Conservation (phyloP, 176 grass and related monocot genomes). For the Musa beccarii region DNA sequence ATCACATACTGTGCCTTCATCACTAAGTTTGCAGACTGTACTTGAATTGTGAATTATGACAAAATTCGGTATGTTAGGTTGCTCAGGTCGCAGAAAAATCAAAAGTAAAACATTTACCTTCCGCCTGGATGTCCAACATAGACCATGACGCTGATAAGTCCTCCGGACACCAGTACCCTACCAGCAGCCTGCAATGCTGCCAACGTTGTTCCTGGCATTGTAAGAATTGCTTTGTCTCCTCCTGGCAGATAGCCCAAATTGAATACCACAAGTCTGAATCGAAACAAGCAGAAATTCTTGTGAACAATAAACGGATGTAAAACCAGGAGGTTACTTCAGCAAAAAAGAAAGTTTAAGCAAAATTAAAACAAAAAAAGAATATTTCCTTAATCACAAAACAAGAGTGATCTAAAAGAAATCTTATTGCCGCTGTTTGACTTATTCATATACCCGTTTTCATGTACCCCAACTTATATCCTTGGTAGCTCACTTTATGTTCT, state of each 20-base stretch:
- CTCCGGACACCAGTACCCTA: constrained; percentile 45
- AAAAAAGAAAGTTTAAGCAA: not conserved
- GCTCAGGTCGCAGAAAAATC: not conserved
- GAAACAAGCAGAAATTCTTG: not conserved
- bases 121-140: constrained; percentile 88
- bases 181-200: constrained; percentile 64
- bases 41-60: too few relatives aligned
- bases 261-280: constrained; percentile 64
- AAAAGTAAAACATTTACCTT: constrained; percentile 43
- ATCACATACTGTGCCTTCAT: too few relatives aligned
- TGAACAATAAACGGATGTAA: not conserved
- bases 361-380: too few relatives aligned
- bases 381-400: too few relatives aligned
- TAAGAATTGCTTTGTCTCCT: constrained; percentile 76
- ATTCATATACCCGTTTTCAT: too few relatives aligned
- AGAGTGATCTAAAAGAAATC: too few relatives aligned
- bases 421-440: too few relatives aligned
- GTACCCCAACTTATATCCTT: too few relatives aligned
- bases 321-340: not conserved
- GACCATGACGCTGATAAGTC: constrained; percentile 72
- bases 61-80: too few relatives aligned
- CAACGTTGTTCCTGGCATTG: constrained; percentile 58
- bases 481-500: too few relatives aligned
- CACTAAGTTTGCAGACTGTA: too few relatives aligned
- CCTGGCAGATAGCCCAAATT: constrained; percentile 90